A percentile compares a stretch with the other conserved stretches of the same genome.
phyloP scores from a whole-genome alignment of 2,329 filamentous ascomycete genomes.

The Pseudofabraea citricarpa region DNA sequence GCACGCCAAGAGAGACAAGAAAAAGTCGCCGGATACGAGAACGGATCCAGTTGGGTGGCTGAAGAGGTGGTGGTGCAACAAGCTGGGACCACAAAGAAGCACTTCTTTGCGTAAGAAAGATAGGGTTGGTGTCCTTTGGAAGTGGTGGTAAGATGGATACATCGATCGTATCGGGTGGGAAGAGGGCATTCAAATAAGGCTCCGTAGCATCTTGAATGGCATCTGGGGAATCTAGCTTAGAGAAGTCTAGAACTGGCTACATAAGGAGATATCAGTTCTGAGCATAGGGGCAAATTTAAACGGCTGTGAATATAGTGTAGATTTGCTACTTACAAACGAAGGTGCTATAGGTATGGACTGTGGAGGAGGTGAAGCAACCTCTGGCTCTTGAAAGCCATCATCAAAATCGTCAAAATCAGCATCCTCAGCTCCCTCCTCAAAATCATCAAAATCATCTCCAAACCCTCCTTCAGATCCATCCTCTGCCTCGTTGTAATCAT shows the following conservation, averaged over 20 bases:
- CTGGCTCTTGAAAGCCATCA: constrained; percentile 59
- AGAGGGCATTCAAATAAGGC: constrained; percentile 63
- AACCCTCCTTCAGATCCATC: constrained; percentile 47
- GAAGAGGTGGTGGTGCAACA: constrained; percentile 87
- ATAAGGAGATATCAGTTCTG: constrained; percentile 18
- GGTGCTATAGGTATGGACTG: constrained; percentile 28
- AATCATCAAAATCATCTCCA: constrained; percentile 66
- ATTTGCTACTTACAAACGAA: constrained; percentile 38
- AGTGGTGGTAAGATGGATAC: constrained; percentile 44
- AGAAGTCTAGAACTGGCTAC: constrained; percentile 65
- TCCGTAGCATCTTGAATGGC: constrained; percentile 57
- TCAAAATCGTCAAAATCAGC: constrained; percentile 51
- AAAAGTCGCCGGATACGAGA: constrained; percentile 93
- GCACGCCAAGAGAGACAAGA: constrained; percentile 90
- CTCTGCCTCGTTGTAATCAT: constrained; percentile 57
- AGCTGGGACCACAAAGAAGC: constrained; percentile 95
- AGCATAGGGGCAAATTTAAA: constrained; percentile 4
- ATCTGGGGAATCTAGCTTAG: constrained; percentile 51
- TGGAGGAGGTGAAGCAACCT: constrained; percentile 30
- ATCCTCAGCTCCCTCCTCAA: constrained; percentile 50
- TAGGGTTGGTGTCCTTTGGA: constrained; percentile 40
- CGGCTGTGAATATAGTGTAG: constrained; percentile 14
- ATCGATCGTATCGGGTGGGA: constrained; percentile 52
- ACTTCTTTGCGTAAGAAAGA: constrained; percentile 81
- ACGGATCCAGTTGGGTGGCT: constrained; percentile 96